Evolutionary conservation across 805 yeast species (phyloP).

Genomic region (Saccharomycopsis sp.): DNA sequence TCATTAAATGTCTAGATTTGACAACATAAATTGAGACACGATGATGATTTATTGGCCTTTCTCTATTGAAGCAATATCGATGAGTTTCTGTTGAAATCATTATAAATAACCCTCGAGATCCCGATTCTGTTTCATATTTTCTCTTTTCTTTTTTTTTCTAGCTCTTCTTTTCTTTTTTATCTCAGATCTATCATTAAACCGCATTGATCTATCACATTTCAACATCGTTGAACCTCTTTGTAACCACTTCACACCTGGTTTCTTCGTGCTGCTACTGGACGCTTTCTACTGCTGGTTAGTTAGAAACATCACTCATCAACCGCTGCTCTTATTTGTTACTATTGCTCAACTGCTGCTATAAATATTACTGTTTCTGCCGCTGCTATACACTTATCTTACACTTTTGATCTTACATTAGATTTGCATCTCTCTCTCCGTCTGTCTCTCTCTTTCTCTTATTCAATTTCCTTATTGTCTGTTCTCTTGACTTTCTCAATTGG

Average conservation of each 20-base stretch:
- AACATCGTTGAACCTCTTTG: neutral
- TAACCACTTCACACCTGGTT: neutral
- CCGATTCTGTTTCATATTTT: neutral
- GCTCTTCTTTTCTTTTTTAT: neutral
- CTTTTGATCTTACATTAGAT: neutral
- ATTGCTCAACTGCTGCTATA: neutral
- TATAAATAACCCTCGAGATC: neutral
- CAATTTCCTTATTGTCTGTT: neutral
- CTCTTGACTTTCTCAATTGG: neutral
- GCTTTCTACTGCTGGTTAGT: neutral
- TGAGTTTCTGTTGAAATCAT: neutral
- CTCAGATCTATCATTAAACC: neutral
- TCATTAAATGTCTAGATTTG: neutral
- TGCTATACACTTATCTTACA: no score
- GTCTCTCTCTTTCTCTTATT: neutral
- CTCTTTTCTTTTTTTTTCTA: neutral
- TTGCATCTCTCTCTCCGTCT: neutral
- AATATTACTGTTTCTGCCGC: neutral
- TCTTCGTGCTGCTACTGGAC: neutral
- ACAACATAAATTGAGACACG: slow-evolving; percentile 1
- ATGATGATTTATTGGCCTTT: neutral
- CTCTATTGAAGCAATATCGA: neutral
- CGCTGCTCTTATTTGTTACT: neutral
- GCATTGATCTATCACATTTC: neutral
- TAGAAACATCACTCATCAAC: neutral